Evolutionary conservation across 2,329 filamentous ascomycete genomes (phyloP).

Genomic region (Verticillium isaacii): DNA sequence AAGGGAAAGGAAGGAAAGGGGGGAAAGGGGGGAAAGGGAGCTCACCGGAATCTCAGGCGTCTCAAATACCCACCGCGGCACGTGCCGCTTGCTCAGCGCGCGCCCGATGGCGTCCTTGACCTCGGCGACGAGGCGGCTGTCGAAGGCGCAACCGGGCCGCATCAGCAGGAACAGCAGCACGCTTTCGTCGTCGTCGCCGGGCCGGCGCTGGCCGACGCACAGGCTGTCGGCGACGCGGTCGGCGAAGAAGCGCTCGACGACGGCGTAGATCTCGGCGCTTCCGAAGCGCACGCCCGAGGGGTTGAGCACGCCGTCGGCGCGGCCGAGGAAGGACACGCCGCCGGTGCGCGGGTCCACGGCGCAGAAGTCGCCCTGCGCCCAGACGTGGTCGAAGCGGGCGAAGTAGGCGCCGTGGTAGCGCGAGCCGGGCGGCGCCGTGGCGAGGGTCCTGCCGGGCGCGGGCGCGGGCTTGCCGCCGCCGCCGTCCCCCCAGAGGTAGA

Average conservation of each 20-base stretch:
- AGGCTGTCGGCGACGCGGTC: constrained; percentile 64
- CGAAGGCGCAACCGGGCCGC: constrained; percentile 52
- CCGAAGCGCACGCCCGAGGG: constrained; percentile 76
- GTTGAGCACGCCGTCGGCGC: constrained; percentile 76
- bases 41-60: constrained; percentile 75
- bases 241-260: constrained; percentile 63
- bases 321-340: constrained; percentile 61
- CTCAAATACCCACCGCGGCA: constrained; percentile 75
- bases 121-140: constrained; percentile 45
- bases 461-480: constrained; percentile 13
- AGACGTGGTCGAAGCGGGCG: constrained; percentile 60
- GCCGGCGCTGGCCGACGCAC: constrained; percentile 72
- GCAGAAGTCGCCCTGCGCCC: constrained; percentile 82
- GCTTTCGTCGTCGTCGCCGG: constrained; percentile 46
- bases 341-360: constrained; percentile 63
- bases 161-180: constrained; percentile 54
- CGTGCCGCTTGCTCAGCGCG: constrained; percentile 67
- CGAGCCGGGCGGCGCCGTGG: constrained; percentile 38
- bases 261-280: constrained; percentile 73
- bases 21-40: constrained; percentile 11
- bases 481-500: constrained; percentile 57
- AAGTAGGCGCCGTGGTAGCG: constrained; percentile 60
- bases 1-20: background rate
- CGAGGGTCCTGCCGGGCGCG: constrained; percentile 5
- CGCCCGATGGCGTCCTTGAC: constrained; percentile 62